These are phyloP conservation scores for Solanum hybrid DNA, from an alignment of 305 asterid genomes.

Conservation along the genomic window DNA sequence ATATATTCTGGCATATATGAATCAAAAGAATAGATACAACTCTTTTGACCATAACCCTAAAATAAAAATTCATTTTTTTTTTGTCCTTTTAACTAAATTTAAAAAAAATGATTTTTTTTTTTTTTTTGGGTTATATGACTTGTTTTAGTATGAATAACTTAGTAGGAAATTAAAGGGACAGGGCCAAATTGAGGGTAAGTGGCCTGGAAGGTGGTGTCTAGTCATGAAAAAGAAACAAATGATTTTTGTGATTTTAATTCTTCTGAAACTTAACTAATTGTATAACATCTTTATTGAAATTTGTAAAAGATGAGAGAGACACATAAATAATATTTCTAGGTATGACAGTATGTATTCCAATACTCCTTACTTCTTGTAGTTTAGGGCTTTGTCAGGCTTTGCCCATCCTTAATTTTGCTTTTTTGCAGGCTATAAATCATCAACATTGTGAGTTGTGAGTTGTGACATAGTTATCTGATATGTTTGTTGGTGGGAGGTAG, in stretches of 20 bases:
- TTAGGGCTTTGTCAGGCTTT: background rate
- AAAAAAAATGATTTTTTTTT: background rate
- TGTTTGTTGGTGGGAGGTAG: too few species aligned
- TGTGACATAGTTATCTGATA: background rate
- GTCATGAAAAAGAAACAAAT: background rate
- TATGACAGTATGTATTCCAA: slow-evolving; percentile 2
- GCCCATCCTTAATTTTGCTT: background rate
- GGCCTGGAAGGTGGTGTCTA: slow-evolving; percentile 6
- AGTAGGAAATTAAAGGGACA: background rate
- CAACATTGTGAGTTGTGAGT: too few species aligned
- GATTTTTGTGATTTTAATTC: background rate
- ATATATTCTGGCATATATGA: background rate
- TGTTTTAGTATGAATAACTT: background rate
- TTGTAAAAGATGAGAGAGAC: slow-evolving; percentile 14
- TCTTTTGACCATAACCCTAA: background rate
- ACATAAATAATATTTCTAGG: background rate
- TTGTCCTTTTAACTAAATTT: background rate
- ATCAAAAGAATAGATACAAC: background rate
- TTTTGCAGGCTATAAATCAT: too few species aligned
- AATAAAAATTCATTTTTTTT: background rate
- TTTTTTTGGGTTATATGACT: background rate
- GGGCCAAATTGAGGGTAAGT: background rate
- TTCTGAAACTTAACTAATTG: background rate
- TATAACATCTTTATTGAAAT: slow-evolving; percentile 24
- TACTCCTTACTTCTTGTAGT: background rate